Percentiles rank a stretch among this genome's conserved stretches.
Conservation (phyloP, 2,329 filamentous ascomycete species). For the Penicillium verrucosum region DNA sequence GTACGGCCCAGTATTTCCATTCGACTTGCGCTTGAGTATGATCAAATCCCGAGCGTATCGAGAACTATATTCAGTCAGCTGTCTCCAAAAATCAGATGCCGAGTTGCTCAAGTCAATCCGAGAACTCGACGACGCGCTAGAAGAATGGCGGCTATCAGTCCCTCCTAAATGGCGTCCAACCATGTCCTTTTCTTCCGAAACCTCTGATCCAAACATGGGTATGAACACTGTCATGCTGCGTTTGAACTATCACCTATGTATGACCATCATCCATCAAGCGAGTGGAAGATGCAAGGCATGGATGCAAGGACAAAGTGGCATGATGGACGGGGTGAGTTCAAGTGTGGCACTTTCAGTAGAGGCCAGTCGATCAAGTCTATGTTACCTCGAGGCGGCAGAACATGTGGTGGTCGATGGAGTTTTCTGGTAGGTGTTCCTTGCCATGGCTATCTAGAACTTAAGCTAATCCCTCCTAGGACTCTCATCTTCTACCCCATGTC, state of each 20-base stretch:
- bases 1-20: slow-evolving; percentile 40
- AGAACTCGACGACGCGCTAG: slow-evolving; percentile 56
- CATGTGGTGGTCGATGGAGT: slow-evolving; percentile 46
- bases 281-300: slow-evolving; percentile 52
- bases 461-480: slow-evolving; percentile 39
- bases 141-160: slow-evolving; percentile 53
- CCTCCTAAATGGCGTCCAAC: slow-evolving; percentile 47
- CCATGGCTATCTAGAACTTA: neutral
- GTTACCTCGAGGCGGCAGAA: slow-evolving; percentile 47
- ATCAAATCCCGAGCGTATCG: slow-evolving; percentile 53
- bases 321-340: slow-evolving; percentile 50
- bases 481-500: slow-evolving; percentile 57
- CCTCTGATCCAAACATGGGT: slow-evolving; percentile 34
- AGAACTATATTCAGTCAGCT: slow-evolving; percentile 50
- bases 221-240: slow-evolving; percentile 51
- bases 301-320: slow-evolving; percentile 30
- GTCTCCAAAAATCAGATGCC: slow-evolving; percentile 51
- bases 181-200: slow-evolving; percentile 43
- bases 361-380: slow-evolving; percentile 54
- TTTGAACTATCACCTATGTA: slow-evolving; percentile 56
- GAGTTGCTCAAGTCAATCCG: slow-evolving; percentile 55
- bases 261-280: slow-evolving; percentile 55
- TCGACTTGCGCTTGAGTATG: slow-evolving; percentile 50
- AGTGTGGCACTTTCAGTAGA: slow-evolving; percentile 55
- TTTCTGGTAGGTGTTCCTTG: slow-evolving; percentile 46